phyloP scores from a whole-genome alignment of 345 rosid species.

The Physaria fendleri region DNA sequence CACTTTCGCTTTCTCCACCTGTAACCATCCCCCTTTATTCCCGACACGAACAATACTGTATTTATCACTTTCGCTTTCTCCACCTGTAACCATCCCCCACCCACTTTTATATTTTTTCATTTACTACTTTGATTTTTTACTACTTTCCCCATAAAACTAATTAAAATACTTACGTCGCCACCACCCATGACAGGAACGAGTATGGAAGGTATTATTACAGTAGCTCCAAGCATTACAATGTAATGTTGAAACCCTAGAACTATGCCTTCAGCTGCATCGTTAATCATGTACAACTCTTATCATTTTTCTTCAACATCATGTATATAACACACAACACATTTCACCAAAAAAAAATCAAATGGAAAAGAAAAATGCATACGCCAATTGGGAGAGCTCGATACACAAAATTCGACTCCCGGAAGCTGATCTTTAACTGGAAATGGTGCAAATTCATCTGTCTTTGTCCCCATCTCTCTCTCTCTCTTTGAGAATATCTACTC shows the following conservation, averaged over 20 bases:
- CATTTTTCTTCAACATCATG: not conserved
- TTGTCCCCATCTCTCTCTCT: slow-evolving; percentile 29
- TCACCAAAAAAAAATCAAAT: not conserved
- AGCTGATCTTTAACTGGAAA: slow-evolving; percentile 83
- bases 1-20: slow-evolving; percentile 81
- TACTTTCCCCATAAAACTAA: too few species aligned
- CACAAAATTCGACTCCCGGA: slow-evolving; percentile 71
- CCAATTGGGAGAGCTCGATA: slow-evolving; percentile 80
- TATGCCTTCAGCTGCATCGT: slow-evolving; percentile 62
- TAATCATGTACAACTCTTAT: not conserved
- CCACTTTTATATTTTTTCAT: too few species aligned
- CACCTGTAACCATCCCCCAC: too few species aligned
- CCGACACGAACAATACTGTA: slow-evolving; percentile 69
- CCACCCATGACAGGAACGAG: slow-evolving; percentile 85
- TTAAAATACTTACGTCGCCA: slow-evolving; percentile 77
- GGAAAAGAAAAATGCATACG: slow-evolving; percentile 29
- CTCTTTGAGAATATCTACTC: not conserved
- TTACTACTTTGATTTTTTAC: too few species aligned
- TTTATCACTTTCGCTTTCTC: slow-evolving; percentile 82
- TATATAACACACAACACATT: not conserved
- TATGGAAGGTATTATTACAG: slow-evolving; percentile 60
- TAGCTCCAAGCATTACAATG: slow-evolving; percentile 83
- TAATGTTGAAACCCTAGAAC: slow-evolving; percentile 85
- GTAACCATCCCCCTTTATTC: too few species aligned
- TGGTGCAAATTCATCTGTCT: slow-evolving; percentile 62